Evolutionary conservation across 305 asterid genomes (phyloP).

Genomic region (Stenogyne calaminthoides): DNA sequence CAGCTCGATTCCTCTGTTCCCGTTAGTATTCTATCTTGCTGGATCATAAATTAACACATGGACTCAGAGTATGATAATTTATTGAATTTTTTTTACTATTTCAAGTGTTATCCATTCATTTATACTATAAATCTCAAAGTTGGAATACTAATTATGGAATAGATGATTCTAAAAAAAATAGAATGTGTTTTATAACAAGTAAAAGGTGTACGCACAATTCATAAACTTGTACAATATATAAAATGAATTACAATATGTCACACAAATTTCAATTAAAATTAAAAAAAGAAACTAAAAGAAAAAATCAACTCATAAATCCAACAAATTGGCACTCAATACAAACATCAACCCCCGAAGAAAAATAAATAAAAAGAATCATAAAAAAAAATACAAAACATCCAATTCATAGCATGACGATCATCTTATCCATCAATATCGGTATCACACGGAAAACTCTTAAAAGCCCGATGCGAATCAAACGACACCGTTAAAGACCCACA

Average conservation of each 20-base stretch:
- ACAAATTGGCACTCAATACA: constrained; percentile 10
- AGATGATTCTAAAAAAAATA: too few relatives aligned
- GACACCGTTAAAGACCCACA: constrained; percentile 54
- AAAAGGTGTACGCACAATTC: background rate
- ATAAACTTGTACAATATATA: background rate
- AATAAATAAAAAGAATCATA: background rate
- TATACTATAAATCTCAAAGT: too few relatives aligned
- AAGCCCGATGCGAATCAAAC: constrained; percentile 44
- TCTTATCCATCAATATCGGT: constrained; percentile 45
- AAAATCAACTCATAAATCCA: background rate
- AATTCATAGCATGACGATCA: too few relatives aligned
- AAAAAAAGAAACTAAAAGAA: background rate
- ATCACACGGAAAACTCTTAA: constrained; percentile 54
- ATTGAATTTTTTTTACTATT: too few relatives aligned
- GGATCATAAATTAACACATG: too few relatives aligned
- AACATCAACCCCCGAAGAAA: background rate
- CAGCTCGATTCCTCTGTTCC: too few relatives aligned
- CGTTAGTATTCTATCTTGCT: too few relatives aligned
- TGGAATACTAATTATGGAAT: too few relatives aligned
- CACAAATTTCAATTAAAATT: background rate
- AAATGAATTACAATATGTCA: constrained; percentile 1
- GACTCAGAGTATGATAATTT: too few relatives aligned
- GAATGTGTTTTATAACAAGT: background rate
- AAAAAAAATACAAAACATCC: background rate
- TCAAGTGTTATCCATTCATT: too few relatives aligned